A percentile compares a stretch with the other conserved stretches of the same genome.
Conservation (phyloP, 768 basidiomycete species). For the Amanita pallidorosea region DNA sequence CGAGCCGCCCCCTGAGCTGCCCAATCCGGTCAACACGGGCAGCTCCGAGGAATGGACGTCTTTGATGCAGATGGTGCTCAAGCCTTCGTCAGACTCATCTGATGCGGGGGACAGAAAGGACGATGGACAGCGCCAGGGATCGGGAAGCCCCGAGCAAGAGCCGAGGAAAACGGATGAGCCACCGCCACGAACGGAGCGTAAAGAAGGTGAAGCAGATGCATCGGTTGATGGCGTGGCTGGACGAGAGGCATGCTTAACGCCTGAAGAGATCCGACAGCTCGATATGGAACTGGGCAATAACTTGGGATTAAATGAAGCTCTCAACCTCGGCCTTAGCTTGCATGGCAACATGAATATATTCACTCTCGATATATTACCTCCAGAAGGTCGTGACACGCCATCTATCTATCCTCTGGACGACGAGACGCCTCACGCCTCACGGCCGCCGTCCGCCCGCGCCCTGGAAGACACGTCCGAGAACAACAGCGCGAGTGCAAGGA, state of each 20-base stretch:
- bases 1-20: constrained; percentile 18
- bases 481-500: constrained; percentile 10
- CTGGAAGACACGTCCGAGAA: constrained; percentile 9
- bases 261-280: constrained; percentile 25
- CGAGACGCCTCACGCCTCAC: constrained; percentile 17
- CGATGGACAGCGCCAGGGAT: not conserved
- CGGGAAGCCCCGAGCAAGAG: not conserved
- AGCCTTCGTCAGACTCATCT: constrained; percentile 20
- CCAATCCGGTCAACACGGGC: constrained; percentile 16
- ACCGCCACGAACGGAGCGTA: constrained; percentile 3
- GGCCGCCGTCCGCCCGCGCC: constrained; percentile 15
- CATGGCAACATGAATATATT: constrained; percentile 28
- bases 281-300: constrained; percentile 26
- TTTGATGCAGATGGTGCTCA: constrained; percentile 2
- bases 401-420: constrained; percentile 28
- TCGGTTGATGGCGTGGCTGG: not conserved
- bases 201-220: not conserved
- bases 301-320: constrained; percentile 24
- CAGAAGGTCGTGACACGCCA: constrained; percentile 23
- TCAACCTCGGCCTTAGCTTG: constrained; percentile 28
- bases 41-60: constrained; percentile 4
- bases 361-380: constrained; percentile 24
- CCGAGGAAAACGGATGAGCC: not conserved
- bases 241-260: constrained; percentile 10
- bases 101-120: constrained; percentile 16